Base-by-base conservation (phyloP, 129 eudicot genomes). In the Solidago caesia region DNA sequence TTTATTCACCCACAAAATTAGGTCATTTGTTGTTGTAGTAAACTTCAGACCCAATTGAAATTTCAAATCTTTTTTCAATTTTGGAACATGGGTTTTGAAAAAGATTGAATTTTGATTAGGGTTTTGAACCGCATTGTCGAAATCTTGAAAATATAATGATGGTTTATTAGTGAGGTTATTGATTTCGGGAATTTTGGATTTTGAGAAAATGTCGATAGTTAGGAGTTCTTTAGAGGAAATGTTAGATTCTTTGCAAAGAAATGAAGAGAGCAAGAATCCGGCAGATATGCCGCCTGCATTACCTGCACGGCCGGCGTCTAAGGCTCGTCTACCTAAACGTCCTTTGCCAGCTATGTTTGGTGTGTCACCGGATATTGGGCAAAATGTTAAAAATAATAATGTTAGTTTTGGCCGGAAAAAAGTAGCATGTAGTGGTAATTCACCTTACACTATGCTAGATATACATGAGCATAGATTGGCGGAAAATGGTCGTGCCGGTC, bases 151-250 rank as follows among this genome's bases (percentile, higher is more conserved):
- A 7, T 14, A 9, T 48, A 6, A 14, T 53, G 14, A 53, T n/a
- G 59, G 59, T 53, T 53, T 53, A 21, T 33, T 53, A 14, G 59
- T 53, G 6, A 53, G 1, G 2, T 33, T 2, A 33, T 33, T 33
- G 59, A 21, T 53, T 52, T 52, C 1, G 58, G 58, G n/a, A 52
- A 52, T 52, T 15, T 52, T 52, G n/a, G 57, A 10, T 52, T 52
- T 52, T 33, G 39, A 33, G 39, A 33, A 33, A 33, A 33, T 33
- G 59, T 63, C 75, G 75, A 42, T 82, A 48, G 81, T 81, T 79
- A 85, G 96, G 65, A 94, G 98, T 71, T 94, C 98, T 44, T 76
- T 94, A 80, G 98, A 94, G 87, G 98, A 88, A 79, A 88, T 94
- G 98, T 77, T 94, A 48, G 93, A 90, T 12, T 77, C 84, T 53